Base-by-base conservation (phyloP, 305 asterid species). In the Fraxinus sp. region DNA sequence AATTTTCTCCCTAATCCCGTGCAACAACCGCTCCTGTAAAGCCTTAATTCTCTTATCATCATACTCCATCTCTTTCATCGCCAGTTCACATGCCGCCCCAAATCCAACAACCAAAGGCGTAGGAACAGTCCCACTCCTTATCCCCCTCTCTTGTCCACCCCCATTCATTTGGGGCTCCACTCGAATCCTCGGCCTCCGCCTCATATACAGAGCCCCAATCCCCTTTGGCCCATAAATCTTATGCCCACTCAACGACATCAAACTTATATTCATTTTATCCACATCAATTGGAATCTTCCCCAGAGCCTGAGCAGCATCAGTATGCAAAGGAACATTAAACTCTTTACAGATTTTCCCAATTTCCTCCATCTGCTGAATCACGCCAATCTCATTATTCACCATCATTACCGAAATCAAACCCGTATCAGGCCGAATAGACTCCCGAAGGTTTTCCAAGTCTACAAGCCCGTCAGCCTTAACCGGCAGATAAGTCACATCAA, bases 161-260 rank as follows among this genome's bases (percentile, higher is more conserved):
- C 99, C 99, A 82, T 91, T 96, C 98, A 96, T 96, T 79, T 94
- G 99, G 9, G 99, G 92, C 87, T 94, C 98, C 52, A 96, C 99
- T 20, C 99, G 86, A 83, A 96, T 92, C 81, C 98, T 93, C 18
- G 99, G 99, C 83, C 99, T 86, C 64, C 99, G 89, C 85, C 97
- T 91, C 93, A 91, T 96, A 75, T 92, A 96, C 91, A 94, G 80
- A 62, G 95, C 98, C 37, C 98, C 99, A 82, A 96, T 79, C 32
- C 99, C 99, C 81, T 96, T 96, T 0, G 98, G 99, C 30, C 98
- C 99, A 77, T 96, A 96, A 62, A 96, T 90, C 86, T 96, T 96
- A 85, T 94, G 99, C 86, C 98, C 99, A 37, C 99, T 96, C 88
- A 94, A 83, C 7, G 98, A 94, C 98, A 96, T 96, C 91, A 96